A percentile compares a stretch with the other conserved stretches of the same genome.
These are phyloP conservation scores for Cichorium intybus DNA, from an alignment of 140 eudicot genomes.

Conservation along the genomic window DNA sequence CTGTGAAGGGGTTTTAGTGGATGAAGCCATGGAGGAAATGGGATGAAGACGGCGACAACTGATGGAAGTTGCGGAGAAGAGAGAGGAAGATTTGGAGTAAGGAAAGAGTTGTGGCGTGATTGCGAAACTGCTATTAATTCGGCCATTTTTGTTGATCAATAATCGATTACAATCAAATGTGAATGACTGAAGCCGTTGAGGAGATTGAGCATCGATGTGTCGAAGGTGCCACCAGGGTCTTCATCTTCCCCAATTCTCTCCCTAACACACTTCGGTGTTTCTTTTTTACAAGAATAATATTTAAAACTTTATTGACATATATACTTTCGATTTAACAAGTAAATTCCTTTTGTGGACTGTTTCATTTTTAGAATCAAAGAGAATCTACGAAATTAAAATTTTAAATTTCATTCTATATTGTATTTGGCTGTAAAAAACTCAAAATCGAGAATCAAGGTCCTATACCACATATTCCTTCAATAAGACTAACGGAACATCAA, in stretches of 20 bases:
- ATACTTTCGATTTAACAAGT: too few relatives aligned
- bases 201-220: conserved; percentile 17
- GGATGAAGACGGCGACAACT: conserved; percentile 29
- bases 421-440: too few relatives aligned
- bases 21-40: conserved; percentile 53
- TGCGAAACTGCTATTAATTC: background rate
- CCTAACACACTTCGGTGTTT: background rate
- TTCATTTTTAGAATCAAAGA: too few relatives aligned
- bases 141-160: background rate
- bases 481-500: too few relatives aligned
- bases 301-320: too few relatives aligned
- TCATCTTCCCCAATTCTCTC: conserved; percentile 33
- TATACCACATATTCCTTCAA: too few relatives aligned
- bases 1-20: conserved; percentile 50
- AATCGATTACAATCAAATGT: background rate
- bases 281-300: background rate
- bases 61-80: conserved; percentile 23
- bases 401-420: too few relatives aligned
- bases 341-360: too few relatives aligned
- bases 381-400: too few relatives aligned
- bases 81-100: conserved; percentile 16
- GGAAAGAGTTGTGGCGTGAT: background rate
- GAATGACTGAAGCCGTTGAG: conserved; percentile 4
- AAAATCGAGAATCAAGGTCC: too few relatives aligned
- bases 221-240: conserved; percentile 15